Percentiles rank a stretch among this genome's conserved stretches.
Evolutionary conservation across 2,329 filamentous ascomycete species (phyloP).

Genomic region (Lecanicillium sp.): DNA sequence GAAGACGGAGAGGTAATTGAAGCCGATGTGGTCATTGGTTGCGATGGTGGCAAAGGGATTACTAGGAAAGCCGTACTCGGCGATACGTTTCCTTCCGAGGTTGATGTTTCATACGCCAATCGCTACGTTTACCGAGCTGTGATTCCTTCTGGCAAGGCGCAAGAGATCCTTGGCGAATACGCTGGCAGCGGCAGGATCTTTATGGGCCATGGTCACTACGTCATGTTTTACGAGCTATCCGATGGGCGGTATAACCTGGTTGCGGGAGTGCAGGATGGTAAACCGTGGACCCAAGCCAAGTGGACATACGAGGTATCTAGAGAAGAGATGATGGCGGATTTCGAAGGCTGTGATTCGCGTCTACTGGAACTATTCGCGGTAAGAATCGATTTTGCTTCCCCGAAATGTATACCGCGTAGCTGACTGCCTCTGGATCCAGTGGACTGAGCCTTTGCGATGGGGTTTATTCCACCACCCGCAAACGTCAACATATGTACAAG

Average conservation of each 20-base stretch:
- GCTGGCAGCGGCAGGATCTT: background rate
- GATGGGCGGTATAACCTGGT: background rate
- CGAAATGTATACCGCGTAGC: too few relatives aligned
- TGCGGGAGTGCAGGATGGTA: background rate
- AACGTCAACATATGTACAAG: constrained; percentile 8
- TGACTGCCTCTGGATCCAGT: background rate
- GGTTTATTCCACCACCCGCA: background rate
- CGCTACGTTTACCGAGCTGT: constrained; percentile 1
- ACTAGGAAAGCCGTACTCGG: background rate
- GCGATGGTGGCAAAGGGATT: constrained; percentile 1
- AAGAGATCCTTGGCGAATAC: background rate
- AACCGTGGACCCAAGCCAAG: background rate
- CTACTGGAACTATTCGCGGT: background rate
- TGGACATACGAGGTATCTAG: constrained; percentile 1
- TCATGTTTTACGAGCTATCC: background rate
- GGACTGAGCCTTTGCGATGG: background rate
- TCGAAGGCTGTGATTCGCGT: background rate
- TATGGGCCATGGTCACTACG: background rate
- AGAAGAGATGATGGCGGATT: constrained; percentile 2
- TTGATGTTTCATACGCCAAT: background rate
- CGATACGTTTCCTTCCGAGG: background rate
- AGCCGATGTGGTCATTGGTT: constrained; percentile 1
- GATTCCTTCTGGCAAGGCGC: background rate
- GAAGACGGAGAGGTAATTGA: background rate
- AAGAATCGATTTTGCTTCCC: too few relatives aligned